Conservation (phyloP, 192 early-diverging fungal species). For the Entomortierella parvispora region DNA sequence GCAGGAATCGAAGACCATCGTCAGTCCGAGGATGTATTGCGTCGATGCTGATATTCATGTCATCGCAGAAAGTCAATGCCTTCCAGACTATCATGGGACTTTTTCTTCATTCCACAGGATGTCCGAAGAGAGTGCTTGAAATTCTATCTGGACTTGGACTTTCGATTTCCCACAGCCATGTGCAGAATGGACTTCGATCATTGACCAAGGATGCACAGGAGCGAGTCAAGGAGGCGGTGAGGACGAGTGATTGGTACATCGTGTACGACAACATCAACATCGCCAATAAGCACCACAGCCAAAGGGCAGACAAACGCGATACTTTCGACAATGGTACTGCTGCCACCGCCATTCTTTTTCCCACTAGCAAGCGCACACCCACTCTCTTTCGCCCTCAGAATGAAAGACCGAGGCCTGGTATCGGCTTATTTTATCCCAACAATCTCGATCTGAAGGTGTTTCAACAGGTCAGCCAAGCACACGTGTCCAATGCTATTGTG, state of each 20-base stretch:
- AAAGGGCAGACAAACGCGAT: conserved; percentile 20
- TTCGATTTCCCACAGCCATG: conserved; percentile 18
- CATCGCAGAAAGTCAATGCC: conserved; percentile 11
- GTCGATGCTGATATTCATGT: conserved; percentile 21
- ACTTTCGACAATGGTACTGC: conserved; percentile 22
- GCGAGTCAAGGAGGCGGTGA: conserved; percentile 5
- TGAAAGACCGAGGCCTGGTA: not conserved
- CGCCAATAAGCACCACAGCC: conserved; percentile 12
- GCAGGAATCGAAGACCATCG: conserved; percentile 5
- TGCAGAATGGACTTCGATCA: conserved; percentile 9
- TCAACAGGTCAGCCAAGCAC: not conserved
- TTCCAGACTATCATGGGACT: conserved; percentile 26
- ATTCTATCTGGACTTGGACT: conserved; percentile 13
- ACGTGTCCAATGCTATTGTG: conserved; percentile 10
- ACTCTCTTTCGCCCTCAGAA: conserved; percentile 19
- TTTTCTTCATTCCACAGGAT: conserved; percentile 22
- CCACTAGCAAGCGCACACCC: conserved; percentile 8
- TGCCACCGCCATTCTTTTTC: conserved; percentile 17
- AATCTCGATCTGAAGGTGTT: conserved; percentile 17
- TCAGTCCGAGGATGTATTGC: conserved; percentile 25
- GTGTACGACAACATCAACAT: conserved; percentile 34
- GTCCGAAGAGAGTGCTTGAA: conserved; percentile 3
- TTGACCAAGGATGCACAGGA: conserved; percentile 17
- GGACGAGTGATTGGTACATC: not conserved
- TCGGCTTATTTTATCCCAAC: conserved; percentile 16